Base-by-base conservation (phyloP, 345 rosid genomes). In the Hibiscus syriacus region DNA sequence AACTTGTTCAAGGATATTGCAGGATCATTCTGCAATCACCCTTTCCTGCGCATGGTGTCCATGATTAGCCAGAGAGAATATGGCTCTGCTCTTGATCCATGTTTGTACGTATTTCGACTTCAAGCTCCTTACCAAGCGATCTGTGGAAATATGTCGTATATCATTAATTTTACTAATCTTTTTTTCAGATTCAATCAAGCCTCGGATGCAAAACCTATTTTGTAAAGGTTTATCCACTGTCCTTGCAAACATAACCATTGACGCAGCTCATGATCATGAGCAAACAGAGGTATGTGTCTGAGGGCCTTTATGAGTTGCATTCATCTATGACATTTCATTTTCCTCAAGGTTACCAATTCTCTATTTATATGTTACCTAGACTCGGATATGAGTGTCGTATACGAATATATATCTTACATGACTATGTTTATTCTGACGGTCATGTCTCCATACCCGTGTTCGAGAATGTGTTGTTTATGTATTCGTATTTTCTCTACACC, bases 11-110 rank as follows among this genome's bases (percentile, higher is more conserved):
- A 48, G 52, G 45, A 73, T 34, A 20, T 67, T 78, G 61, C 90
- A 94, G 99, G 99, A 74, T 46, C 86, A 67, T 91, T 79, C 81
- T 91, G 99, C 73, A 94, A 94, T 79, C 97, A 94, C 67, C 75
- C 89, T 84, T 94, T 94, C 87, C 79, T 94, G 53, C 83, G 68
- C 60, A 86, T 77, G 87, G 92, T 91, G 73, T 82, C 99, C 17
- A 83, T 66, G 52, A 67, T 87, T 68, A 79, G 95, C 77, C 77
- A 84, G 55, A 98, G 99, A 25, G 80, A 82, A 49, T 82, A 86
- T 70, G 92, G 80, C 77, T 84, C 88, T 59, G 92, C 92, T 52
- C 79, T 66, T 72, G 86, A 82, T 55, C 39, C 78, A 82, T 92
- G 92, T 89, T 53, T 73, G 86, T 61, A 63, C 8, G 23, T 45